phyloP scores from a whole-genome alignment of 2,329 filamentous ascomycete genomes.

The Neofusicoccum sp. region DNA sequence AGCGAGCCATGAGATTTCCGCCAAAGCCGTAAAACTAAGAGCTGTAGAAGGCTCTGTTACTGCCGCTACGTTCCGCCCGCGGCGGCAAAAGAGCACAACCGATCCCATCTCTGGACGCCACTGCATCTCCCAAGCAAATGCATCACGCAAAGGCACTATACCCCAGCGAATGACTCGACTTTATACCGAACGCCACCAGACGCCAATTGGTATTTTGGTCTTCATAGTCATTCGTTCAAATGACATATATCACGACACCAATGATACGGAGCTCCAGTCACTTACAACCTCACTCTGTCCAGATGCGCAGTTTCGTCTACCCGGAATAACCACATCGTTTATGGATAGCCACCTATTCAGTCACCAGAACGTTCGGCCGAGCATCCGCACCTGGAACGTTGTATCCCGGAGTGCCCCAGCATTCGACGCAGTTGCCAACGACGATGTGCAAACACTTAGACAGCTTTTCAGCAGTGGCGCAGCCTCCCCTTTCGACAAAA shows the following conservation, averaged over 20 bases:
- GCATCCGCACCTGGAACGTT: not conserved
- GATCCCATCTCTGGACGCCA: not conserved
- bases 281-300: not conserved
- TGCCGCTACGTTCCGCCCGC: not conserved
- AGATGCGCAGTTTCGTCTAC: not conserved
- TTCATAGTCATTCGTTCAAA: not conserved
- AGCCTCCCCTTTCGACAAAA: not conserved
- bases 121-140: too few relatives aligned
- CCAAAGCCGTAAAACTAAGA: not conserved
- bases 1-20: not conserved
- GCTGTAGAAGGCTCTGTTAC: not conserved
- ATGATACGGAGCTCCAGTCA: not conserved
- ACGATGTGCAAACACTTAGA: not conserved
- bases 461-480: not conserved
- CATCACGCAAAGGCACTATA: too few relatives aligned
- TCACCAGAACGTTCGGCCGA: not conserved
- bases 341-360: too few relatives aligned
- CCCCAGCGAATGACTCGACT: not conserved
- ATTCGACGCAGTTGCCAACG: not conserved
- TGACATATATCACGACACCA: rapidly evolving
- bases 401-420: not conserved
- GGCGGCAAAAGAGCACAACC: too few relatives aligned
- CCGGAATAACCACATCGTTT: not conserved
- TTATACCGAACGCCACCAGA: not conserved
- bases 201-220: not conserved